A percentile compares a stretch with the other conserved stretches of the same genome.
These are phyloP conservation scores for Petunia secreta DNA, from an alignment of 257 asterid genomes.

Conservation along the genomic window DNA sequence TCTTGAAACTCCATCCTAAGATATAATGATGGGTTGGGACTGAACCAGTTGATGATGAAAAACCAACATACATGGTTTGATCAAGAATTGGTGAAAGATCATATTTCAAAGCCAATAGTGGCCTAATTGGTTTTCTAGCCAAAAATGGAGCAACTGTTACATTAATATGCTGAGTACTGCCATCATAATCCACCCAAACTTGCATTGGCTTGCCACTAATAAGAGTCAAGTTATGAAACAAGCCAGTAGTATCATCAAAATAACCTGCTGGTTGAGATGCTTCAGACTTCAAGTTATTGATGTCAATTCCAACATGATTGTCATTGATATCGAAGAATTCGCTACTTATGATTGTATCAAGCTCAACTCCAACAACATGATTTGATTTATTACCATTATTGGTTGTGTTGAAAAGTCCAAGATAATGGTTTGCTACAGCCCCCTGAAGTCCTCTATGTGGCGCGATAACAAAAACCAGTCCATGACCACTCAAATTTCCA, in stretches of 20 bases:
- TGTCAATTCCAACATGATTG: slow-evolving; percentile 65
- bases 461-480: slow-evolving; percentile 59
- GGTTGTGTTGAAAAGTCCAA: slow-evolving; percentile 58
- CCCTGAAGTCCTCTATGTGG: slow-evolving; percentile 49
- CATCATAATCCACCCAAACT: slow-evolving; percentile 63
- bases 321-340: slow-evolving; percentile 52
- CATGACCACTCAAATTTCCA: slow-evolving; percentile 53
- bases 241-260: slow-evolving; percentile 31
- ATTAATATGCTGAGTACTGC: slow-evolving; percentile 26
- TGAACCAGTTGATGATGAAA: slow-evolving; percentile 54
- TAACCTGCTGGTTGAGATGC: slow-evolving; percentile 42
- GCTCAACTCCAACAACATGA: slow-evolving; percentile 62
- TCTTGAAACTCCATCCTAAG: slow-evolving; percentile 66
- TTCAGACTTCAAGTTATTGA: slow-evolving; percentile 45
- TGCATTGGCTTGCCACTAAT: slow-evolving; percentile 49
- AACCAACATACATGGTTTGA: slow-evolving; percentile 59
- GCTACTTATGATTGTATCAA: slow-evolving; percentile 50
- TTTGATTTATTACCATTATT: slow-evolving; percentile 53
- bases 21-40: slow-evolving; percentile 54
- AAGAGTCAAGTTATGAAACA: slow-evolving; percentile 46
- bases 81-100: slow-evolving; percentile 51
- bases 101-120: slow-evolving; percentile 38
- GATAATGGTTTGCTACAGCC: slow-evolving; percentile 43
- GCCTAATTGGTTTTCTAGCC: slow-evolving; percentile 42
- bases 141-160: slow-evolving; percentile 54